These are phyloP conservation scores for Vitis riparia DNA, from an alignment of 164 flowering plant species.

Conservation along the genomic window DNA sequence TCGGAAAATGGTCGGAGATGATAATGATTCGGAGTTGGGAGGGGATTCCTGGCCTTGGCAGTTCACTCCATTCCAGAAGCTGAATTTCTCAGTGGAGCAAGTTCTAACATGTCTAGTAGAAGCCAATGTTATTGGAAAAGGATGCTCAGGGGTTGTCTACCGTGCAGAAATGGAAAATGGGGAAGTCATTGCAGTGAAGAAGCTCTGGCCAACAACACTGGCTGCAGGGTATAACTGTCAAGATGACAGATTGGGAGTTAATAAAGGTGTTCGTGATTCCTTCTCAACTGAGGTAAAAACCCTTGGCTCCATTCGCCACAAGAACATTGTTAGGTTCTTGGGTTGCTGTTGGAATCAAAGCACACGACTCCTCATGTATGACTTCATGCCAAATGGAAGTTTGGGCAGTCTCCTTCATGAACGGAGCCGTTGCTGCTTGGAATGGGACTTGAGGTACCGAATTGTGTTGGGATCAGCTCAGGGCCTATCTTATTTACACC, in stretches of 20 bases:
- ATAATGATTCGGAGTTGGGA: slow-evolving; percentile 51
- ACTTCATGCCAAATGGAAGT: slow-evolving; percentile 64
- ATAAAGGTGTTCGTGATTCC: slow-evolving; percentile 35
- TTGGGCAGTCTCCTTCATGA: slow-evolving; percentile 55
- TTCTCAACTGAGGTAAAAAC: slow-evolving; percentile 58
- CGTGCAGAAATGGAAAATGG: slow-evolving; percentile 48
- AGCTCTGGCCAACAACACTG: slow-evolving; percentile 45
- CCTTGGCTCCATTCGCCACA: slow-evolving; percentile 54
- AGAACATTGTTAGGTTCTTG: slow-evolving; percentile 58
- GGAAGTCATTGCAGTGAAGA: slow-evolving; percentile 61
- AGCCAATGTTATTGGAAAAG: slow-evolving; percentile 54
- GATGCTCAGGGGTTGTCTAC: slow-evolving; percentile 60
- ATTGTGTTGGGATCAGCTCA: slow-evolving; percentile 57
- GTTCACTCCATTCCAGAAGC: slow-evolving; percentile 47
- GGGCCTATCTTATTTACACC: slow-evolving; percentile 60
- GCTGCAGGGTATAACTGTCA: slow-evolving; percentile 6
- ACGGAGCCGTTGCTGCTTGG: slow-evolving; percentile 30
- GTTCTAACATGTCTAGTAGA: slow-evolving; percentile 40
- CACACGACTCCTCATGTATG: slow-evolving; percentile 56
- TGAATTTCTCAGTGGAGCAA: slow-evolving; percentile 35
- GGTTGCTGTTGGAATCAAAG: slow-evolving; percentile 55
- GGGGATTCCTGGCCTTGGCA: slow-evolving; percentile 46
- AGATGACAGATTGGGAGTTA: slow-evolving; percentile 1
- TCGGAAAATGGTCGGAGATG: slow-evolving; percentile 30
- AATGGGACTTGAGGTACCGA: slow-evolving; percentile 55